Conservation (phyloP, 768 basidiomycete species). For the Xerocomellus intermedius region DNA sequence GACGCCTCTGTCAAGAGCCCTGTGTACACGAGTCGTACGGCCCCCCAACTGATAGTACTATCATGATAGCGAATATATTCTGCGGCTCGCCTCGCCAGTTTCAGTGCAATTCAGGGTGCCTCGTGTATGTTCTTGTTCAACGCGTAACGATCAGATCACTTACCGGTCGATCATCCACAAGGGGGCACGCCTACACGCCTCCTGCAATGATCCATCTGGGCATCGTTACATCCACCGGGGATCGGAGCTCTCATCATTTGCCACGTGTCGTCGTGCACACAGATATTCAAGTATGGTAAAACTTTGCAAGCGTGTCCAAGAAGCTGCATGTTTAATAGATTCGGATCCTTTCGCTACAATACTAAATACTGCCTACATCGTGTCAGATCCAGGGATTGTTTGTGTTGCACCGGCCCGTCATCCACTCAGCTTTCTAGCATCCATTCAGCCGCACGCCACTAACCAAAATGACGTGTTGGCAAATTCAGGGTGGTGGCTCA, state of each 20-base stretch:
- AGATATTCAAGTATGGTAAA: neutral
- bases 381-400: neutral
- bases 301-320: slow-evolving; percentile 18
- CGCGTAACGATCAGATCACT: slow-evolving; percentile 20
- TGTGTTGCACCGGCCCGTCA: slow-evolving; percentile 1
- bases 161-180: slow-evolving; percentile 17
- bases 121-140: slow-evolving; percentile 20
- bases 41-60: neutral
- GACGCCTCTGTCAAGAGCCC: slow-evolving; percentile 17
- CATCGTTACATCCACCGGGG: neutral
- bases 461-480: slow-evolving; percentile 12
- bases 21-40: slow-evolving; percentile 1
- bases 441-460: slow-evolving; percentile 12
- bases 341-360: slow-evolving; percentile 7
- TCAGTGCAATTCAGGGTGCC: slow-evolving; percentile 20
- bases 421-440: slow-evolving; percentile 9
- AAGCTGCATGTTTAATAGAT: slow-evolving; percentile 18
- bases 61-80: slow-evolving; percentile 5
- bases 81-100: slow-evolving; percentile 4
- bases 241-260: neutral
- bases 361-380: slow-evolving; percentile 17
- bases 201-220: slow-evolving; percentile 25
- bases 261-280: slow-evolving; percentile 13
- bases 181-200: slow-evolving; percentile 15
- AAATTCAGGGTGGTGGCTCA: slow-evolving; percentile 36